Conservation (phyloP, 306 rosid genomes). For the Vicia faba region DNA sequence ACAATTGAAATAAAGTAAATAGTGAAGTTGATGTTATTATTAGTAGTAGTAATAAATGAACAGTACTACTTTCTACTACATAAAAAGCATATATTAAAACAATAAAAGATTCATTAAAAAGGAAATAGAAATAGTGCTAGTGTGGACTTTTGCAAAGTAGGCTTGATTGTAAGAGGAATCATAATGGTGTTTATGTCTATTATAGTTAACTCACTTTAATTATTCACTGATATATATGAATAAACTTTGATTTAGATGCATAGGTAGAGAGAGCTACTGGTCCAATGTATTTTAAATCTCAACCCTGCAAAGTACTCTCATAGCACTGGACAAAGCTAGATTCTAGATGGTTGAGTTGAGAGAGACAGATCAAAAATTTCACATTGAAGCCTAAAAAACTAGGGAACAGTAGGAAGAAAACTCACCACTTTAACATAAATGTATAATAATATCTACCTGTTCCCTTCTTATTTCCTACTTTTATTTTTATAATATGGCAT, state of each 20-base stretch:
- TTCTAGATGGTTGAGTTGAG: constrained; percentile 38
- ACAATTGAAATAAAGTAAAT: not conserved
- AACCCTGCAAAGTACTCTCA: constrained; percentile 38
- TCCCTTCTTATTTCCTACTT: constrained; percentile 19
- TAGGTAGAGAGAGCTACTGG: constrained; percentile 21
- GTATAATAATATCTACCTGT: constrained; percentile 26
- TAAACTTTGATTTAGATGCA: constrained; percentile 17
- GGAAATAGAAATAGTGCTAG: constrained; percentile 30
- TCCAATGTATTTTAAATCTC: constrained; percentile 33
- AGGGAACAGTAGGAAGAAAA: constrained; percentile 13
- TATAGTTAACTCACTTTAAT: not conserved
- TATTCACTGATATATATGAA: constrained; percentile 11
- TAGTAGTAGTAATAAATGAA: constrained; percentile 2
- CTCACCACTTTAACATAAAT: constrained; percentile 27
- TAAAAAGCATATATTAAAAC: constrained; percentile 19
- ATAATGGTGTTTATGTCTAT: not conserved
- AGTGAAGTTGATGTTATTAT: not conserved
- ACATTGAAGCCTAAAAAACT: constrained; percentile 15
- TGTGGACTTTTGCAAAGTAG: constrained; percentile 19
- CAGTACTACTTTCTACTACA: constrained; percentile 12
- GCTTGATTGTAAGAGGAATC: constrained; percentile 9
- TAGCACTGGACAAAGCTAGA: constrained; percentile 32
- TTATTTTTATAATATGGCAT: not conserved
- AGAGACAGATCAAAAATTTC: constrained; percentile 36
- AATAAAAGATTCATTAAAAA: not conserved